These are phyloP conservation scores for Byssothecium circinans DNA, from an alignment of 2,329 filamentous ascomycete genomes.

Conservation along the genomic window DNA sequence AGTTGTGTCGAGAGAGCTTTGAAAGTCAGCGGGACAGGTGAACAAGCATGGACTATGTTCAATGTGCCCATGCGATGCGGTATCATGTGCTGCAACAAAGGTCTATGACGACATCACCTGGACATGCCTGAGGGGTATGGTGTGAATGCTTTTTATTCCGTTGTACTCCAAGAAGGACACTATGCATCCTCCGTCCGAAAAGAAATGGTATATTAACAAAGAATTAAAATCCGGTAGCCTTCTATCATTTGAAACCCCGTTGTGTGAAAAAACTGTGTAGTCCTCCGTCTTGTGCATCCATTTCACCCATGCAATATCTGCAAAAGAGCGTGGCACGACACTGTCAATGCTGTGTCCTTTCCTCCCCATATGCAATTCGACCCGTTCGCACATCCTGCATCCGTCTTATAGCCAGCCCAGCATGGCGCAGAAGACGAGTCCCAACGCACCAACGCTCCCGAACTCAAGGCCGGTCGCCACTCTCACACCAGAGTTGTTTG, in stretches of 20 bases:
- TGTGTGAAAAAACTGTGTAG: neutral
- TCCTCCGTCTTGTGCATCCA: too few relatives aligned
- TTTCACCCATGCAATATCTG: too few relatives aligned
- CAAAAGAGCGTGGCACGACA: neutral
- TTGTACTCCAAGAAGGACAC: neutral
- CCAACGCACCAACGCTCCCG: neutral
- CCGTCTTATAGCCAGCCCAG: neutral
- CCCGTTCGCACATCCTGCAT: neutral
- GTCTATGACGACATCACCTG: neutral
- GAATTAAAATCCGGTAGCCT: neutral
- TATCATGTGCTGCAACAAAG: too few relatives aligned
- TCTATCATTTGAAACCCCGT: neutral
- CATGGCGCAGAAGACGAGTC: neutral
- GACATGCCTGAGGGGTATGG: neutral
- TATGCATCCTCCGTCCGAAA: neutral
- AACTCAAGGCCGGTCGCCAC: neutral
- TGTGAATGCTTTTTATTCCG: neutral
- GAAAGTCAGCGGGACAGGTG: too few relatives aligned
- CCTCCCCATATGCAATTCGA: neutral
- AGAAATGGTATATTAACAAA: conserved; percentile 2
- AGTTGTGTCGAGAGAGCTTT: too few relatives aligned
- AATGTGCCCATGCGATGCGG: neutral
- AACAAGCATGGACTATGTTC: neutral
- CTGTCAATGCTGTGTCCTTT: neutral
- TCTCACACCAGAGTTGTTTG: neutral